Base-by-base conservation (phyloP, 2,329 filamentous ascomycete species). In the Aureobasidium sp. region DNA sequence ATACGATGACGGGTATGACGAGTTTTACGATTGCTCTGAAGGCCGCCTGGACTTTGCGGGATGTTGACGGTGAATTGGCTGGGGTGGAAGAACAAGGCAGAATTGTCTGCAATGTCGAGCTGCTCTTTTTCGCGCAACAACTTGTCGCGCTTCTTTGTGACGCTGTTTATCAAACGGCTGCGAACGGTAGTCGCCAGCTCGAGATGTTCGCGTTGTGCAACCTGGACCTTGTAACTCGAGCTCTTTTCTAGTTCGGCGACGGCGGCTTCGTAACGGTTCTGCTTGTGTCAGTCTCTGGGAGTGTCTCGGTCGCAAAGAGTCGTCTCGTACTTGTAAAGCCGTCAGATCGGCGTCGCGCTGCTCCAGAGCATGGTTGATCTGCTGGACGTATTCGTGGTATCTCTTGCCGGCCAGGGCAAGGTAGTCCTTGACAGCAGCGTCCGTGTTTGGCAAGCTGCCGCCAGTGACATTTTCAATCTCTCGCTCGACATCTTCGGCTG, bases 291-390 rank as follows among this genome's bases (percentile, higher is more conserved):
- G 48, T 44, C 26, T 17, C 9, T 20, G 27, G 32, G 5, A 10
- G 15, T 7, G 47, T 23, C 12, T 8, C 2, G 36, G 47, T 41
- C 37, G 47, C 36, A 53, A 37, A n/a, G 39, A 2, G 7, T 10
- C 5, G 17, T 41, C 13, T 29, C 59, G 9, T 39, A 96, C 94
- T 82, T 89, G 88, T 67, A 96, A 84, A 70, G 87, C 84, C 7
- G 89, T 87, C 71, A 97, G 77, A 68, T 92, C 86, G 66, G 89
- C 87, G 78, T 99, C 94, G 68, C 90, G 85, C 70, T 90, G 84
- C 75, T 97, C 92, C 67, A 96, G 86, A 8, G 91, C 83, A 73
- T 95, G 88, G 72, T 97, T 95, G 60, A 97, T 84, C 65, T 93
- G 86, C 67, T 90, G 85, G 23, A 94, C 85, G 77, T 95, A 97